Base-by-base conservation (phyloP, 176 grass and related monocot genomes). In the Carex cristatella region DNA sequence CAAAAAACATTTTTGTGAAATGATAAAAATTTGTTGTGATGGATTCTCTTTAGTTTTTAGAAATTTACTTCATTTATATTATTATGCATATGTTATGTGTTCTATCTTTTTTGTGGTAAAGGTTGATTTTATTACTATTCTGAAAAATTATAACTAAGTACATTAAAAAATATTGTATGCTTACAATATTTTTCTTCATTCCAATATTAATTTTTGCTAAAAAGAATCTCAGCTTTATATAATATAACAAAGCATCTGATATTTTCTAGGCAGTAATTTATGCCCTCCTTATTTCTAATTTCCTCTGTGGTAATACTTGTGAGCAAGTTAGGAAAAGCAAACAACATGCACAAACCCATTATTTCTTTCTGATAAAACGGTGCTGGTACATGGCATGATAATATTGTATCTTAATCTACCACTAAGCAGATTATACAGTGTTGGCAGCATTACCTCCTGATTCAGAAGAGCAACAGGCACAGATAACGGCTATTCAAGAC, bases 391-490 rank as follows among this genome's bases (percentile, higher is more conserved):
- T 77, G 23, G 2, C 49, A 55, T 56, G 19, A 77, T 77, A 55
- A 57, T 77, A 77, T 56, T 77, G 73, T 12, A 6, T 77, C 49
- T 65, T 83, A 49, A 49, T 83, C 5, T 35, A 54, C 64, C 7
- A 15, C 46, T 53, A 28, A 35, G 12, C 89, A 97, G 95, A 97
- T 86, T 90, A 97, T 72, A 82, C n/a, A 89, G 81, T 90, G 86
- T 81, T 97, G 64, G 88, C 90, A 61, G 89, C 86, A 87, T 61
- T 93, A 31, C 89, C 89, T 84, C 89, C 92, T 84, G 87, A 83
- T 68, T 97, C 95, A 87, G 95, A 97, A 85, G 88, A 66, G 56
- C 95, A 97, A 87, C 92, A 94, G 86, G 92, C 87, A 84, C 73
- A 87, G 84, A 64, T 97, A 78, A 86, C 71, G 77, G 84, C 90